phyloP scores from a whole-genome alignment of 495 filamentous ascomycete species.

The Penicillium longicatenatum region DNA sequence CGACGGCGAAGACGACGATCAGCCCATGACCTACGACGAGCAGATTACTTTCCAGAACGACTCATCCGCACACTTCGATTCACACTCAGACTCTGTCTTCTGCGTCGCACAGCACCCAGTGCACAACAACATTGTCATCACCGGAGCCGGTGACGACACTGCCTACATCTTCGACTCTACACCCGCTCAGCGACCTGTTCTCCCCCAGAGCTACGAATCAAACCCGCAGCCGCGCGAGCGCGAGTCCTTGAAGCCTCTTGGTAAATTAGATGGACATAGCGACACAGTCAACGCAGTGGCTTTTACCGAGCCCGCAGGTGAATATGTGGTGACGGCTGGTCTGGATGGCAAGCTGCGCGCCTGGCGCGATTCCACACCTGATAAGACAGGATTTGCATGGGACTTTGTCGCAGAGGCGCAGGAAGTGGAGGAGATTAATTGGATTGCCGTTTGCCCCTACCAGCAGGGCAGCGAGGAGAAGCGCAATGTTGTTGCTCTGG shows the following conservation, averaged over 20 bases:
- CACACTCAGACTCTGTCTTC: constrained; percentile 85
- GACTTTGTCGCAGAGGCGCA: constrained; percentile 67
- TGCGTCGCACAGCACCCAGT: constrained; percentile 89
- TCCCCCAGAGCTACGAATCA: constrained; percentile 73
- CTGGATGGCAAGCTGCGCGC: constrained; percentile 74
- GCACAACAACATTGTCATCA: constrained; percentile 75
- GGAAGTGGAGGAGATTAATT: constrained; percentile 95
- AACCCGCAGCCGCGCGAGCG: constrained; percentile 61
- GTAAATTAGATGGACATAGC: constrained; percentile 79
- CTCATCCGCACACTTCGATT: constrained; percentile 87
- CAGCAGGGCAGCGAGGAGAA: constrained; percentile 55
- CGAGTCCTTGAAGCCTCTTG: constrained; percentile 60
- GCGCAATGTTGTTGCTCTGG: constrained; percentile 84
- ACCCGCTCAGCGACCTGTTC: constrained; percentile 61
- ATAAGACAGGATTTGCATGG: constrained; percentile 52
- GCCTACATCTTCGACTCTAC: constrained; percentile 81
- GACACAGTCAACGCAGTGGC: constrained; percentile 85
- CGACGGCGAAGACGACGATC: constrained; percentile 53
- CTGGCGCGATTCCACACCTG: constrained; percentile 47
- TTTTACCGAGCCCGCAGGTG: constrained; percentile 81
- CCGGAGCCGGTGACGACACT: constrained; percentile 81
- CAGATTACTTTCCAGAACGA: constrained; percentile 84
- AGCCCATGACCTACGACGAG: constrained; percentile 62
- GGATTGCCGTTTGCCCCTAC: constrained; percentile 76
- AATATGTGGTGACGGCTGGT: constrained; percentile 82